phyloP scores from a whole-genome alignment of 108 stramenopile species.

The Cylindrotheca closterium region DNA sequence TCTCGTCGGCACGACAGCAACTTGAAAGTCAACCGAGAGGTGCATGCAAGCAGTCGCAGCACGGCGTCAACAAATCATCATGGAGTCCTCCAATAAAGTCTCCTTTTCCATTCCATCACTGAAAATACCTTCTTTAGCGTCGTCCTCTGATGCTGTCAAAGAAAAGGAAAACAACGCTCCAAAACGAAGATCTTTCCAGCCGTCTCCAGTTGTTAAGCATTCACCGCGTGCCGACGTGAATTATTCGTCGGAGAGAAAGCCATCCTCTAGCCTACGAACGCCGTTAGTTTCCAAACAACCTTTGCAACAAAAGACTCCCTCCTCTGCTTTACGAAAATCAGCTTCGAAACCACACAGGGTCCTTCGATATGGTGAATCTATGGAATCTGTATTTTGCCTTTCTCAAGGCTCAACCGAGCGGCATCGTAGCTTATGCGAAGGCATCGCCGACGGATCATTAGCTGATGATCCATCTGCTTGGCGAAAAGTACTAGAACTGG shows the following conservation, averaged over 20 bases:
- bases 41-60: too few species aligned
- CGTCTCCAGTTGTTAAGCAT: neutral
- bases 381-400: conserved; percentile 66
- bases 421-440: conserved; percentile 24
- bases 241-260: neutral
- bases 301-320: neutral
- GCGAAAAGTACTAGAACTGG: conserved; percentile 35
- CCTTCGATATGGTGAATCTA: conserved; percentile 69
- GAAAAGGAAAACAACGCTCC: neutral
- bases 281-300: too few species aligned
- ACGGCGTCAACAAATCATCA: too few species aligned
- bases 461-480: conserved; percentile 43
- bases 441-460: conserved; percentile 34
- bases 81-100: neutral
- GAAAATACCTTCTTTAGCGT: neutral
- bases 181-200: neutral
- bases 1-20: too few species aligned
- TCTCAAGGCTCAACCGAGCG: conserved; percentile 17
- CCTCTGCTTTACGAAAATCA: neutral
- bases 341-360: conserved; percentile 33
- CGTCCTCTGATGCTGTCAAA: conserved; percentile 7
- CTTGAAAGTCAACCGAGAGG: too few species aligned
- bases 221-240: neutral
- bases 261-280: neutral
- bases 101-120: neutral